These are phyloP conservation scores for Patellifolia procumbens DNA, from an alignment of 179 eudicot genomes.

Conservation along the genomic window DNA sequence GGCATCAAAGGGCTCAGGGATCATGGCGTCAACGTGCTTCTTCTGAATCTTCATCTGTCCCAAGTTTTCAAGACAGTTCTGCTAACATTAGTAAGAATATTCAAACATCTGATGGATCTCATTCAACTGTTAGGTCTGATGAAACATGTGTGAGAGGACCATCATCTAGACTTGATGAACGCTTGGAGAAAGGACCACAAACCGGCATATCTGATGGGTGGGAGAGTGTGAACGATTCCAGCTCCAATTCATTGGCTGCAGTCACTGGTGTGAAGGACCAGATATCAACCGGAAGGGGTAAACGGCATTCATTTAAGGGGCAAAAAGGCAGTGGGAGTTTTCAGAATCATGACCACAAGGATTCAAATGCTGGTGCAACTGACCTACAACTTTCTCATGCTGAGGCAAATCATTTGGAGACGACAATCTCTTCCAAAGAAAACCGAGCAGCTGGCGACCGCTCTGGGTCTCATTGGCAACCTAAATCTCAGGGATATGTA, in stretches of 20 bases:
- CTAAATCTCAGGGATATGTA: slow-evolving; percentile 56
- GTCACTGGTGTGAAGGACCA: slow-evolving; percentile 41
- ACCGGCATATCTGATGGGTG: slow-evolving; percentile 45
- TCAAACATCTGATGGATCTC: slow-evolving; percentile 29
- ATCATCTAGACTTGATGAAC: slow-evolving; percentile 32
- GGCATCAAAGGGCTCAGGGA: slow-evolving; percentile 52
- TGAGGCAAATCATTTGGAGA: slow-evolving; percentile 52
- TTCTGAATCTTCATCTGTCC: slow-evolving; percentile 38
- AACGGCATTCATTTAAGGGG: slow-evolving; percentile 47
- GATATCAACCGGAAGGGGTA: slow-evolving; percentile 49
- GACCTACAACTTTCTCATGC: slow-evolving; percentile 30
- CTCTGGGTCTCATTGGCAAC: slow-evolving; percentile 77
- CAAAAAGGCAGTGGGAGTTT: slow-evolving; percentile 37
- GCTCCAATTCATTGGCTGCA: slow-evolving; percentile 26
- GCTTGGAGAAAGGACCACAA: slow-evolving; percentile 33
- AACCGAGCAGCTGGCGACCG: slow-evolving; percentile 50
- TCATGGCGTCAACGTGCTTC: slow-evolving; percentile 66
- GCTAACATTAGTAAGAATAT: slow-evolving; percentile 35
- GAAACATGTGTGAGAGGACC: slow-evolving; percentile 31
- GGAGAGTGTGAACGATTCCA: slow-evolving; percentile 39
- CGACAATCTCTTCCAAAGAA: slow-evolving; percentile 43
- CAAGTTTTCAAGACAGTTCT: slow-evolving; percentile 38
- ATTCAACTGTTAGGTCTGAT: slow-evolving; percentile 32
- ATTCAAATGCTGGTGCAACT: slow-evolving; percentile 31
- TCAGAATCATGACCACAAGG: slow-evolving; percentile 39